Percentiles rank a stretch among this genome's conserved stretches.
phyloP scores from a whole-genome alignment of 2,329 filamentous ascomycete species.

The Aspergillus udagawae region DNA sequence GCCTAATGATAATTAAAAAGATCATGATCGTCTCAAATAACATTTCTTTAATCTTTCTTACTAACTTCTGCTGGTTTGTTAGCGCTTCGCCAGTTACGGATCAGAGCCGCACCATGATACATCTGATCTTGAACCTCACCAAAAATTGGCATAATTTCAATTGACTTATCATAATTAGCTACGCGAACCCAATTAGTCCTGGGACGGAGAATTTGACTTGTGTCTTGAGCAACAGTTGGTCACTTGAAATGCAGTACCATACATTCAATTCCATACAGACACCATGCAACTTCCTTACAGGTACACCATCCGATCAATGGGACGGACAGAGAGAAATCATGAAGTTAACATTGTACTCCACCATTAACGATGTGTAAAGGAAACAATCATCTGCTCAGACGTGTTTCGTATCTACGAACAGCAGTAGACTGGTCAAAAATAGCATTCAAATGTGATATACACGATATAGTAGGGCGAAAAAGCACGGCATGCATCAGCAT shows the following conservation, averaged over 20 bases:
- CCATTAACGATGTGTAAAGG: not conserved
- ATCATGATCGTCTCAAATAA: not conserved
- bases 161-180: not conserved
- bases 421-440: slow-evolving; percentile 23
- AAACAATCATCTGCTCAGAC: not conserved
- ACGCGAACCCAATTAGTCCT: not conserved
- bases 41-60: not conserved
- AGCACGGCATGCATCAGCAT: slow-evolving; percentile 36
- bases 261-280: not conserved
- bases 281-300: not conserved
- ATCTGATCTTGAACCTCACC: not conserved
- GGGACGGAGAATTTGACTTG: not conserved
- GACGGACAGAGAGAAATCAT: not conserved
- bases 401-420: not conserved
- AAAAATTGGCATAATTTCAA: not conserved
- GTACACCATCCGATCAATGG: not conserved
- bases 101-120: slow-evolving; percentile 1
- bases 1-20: not conserved
- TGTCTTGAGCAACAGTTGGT: not conserved
- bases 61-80: not conserved
- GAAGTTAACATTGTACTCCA: not conserved
- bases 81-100: slow-evolving; percentile 10
- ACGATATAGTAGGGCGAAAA: slow-evolving; percentile 36
- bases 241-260: not conserved
- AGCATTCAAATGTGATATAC: slow-evolving; percentile 41